Percentiles rank a stretch among this genome's conserved stretches.
Conservation (phyloP, 73 alveolate species). For the Breviolum minutum region DNA sequence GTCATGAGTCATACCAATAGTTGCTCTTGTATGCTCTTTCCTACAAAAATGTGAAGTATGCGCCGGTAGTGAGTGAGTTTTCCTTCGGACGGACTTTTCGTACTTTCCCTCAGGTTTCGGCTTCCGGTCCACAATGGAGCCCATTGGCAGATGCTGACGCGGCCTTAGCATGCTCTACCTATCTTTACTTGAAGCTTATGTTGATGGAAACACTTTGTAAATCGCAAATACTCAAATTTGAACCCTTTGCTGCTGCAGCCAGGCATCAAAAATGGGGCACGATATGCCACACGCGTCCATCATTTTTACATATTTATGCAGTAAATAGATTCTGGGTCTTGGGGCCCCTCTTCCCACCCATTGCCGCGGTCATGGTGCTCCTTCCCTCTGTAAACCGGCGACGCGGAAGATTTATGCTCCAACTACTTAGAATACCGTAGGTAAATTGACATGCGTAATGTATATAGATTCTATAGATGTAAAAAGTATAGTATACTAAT, state of each 20-base stretch:
- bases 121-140: conserved; percentile 28
- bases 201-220: not conserved
- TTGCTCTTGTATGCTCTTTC: not conserved
- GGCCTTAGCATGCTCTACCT: not conserved
- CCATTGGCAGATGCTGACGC: conserved; percentile 39
- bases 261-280: not conserved
- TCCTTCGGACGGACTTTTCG: not conserved
- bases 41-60: not conserved
- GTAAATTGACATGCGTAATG: too few relatives aligned
- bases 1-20: not conserved
- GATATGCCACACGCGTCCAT: not conserved
- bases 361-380: too few relatives aligned
- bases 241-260: not conserved
- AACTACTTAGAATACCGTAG: too few relatives aligned
- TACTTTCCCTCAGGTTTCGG: not conserved
- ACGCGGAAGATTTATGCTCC: too few relatives aligned
- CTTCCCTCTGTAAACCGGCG: too few relatives aligned
- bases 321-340: too few relatives aligned
- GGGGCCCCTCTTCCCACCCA: too few relatives aligned
- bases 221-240: not conserved
- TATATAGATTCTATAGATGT: too few relatives aligned
- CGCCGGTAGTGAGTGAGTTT: not conserved
- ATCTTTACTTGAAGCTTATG: not conserved
- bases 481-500: not conserved
- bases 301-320: not conserved